Conservation (phyloP, 2,329 filamentous ascomycete genomes). For the Pseudogymnoascus sp. region DNA sequence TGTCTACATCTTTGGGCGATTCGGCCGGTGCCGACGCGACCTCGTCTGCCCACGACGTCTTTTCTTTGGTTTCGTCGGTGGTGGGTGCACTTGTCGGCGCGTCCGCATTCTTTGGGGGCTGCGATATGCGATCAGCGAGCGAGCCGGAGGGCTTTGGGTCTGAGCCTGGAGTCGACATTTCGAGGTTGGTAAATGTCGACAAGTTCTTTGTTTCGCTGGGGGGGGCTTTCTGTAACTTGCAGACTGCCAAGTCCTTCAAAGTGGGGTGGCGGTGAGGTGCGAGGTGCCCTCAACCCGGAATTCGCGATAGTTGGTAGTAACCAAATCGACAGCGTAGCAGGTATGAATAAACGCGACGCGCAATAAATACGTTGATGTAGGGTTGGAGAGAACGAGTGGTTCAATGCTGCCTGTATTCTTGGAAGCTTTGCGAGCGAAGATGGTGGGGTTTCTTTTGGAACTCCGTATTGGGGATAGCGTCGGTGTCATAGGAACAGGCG, state of each 20-base stretch:
- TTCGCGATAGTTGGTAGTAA: background rate
- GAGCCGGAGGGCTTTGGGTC: conserved; percentile 25
- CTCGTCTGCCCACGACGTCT: conserved; percentile 33
- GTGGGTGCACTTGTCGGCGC: background rate
- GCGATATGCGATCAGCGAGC: conserved; percentile 40
- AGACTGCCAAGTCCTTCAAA: conserved; percentile 4
- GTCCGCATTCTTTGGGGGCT: conserved; percentile 23
- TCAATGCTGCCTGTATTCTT: conserved; percentile 9
- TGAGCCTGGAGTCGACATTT: conserved; percentile 9
- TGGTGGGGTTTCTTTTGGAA: conserved; percentile 7
- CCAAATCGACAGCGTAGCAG: background rate
- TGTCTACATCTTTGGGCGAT: conserved; percentile 14
- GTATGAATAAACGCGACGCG: background rate
- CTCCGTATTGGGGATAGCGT: background rate
- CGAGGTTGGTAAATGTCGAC: background rate
- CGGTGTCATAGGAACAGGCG: background rate
- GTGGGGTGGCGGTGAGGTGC: conserved; percentile 5
- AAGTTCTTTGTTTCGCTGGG: background rate
- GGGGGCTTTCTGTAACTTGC: background rate
- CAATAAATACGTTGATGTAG: background rate
- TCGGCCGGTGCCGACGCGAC: conserved; percentile 25
- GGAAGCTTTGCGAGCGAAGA: background rate
- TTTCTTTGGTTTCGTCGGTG: background rate
- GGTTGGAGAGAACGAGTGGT: background rate
- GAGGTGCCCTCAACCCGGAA: conserved; percentile 1